phyloP scores from a whole-genome alignment of 352 stramenopile genomes.

The Phytophthora pini region DNA sequence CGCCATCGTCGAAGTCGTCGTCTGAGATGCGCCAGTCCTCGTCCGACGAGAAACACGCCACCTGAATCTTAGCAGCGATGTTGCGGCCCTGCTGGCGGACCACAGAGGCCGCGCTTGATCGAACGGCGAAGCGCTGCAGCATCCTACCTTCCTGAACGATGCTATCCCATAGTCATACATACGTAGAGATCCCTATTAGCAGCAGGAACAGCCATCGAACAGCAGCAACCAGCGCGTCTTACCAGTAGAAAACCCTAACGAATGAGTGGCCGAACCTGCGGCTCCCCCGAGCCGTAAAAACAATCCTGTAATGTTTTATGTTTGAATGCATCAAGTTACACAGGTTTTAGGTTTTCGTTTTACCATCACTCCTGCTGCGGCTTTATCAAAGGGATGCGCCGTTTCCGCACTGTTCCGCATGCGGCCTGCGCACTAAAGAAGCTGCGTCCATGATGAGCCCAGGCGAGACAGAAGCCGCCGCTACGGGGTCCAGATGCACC shows the following conservation, averaged over 20 bases:
- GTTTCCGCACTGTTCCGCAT: constrained; percentile 21
- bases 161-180: constrained; percentile 1
- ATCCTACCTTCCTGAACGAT: constrained; percentile 36
- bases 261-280: constrained; percentile 46
- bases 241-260: constrained; percentile 21
- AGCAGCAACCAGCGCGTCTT: constrained; percentile 4
- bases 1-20: constrained; percentile 72
- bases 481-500: constrained; percentile 38
- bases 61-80: constrained; percentile 40
- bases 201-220: not conserved
- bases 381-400: not conserved
- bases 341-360: not conserved
- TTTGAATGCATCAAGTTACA: not conserved
- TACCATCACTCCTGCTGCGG: constrained; percentile 17
- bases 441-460: constrained; percentile 27
- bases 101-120: constrained; percentile 38
- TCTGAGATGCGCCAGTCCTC: constrained; percentile 53
- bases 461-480: constrained; percentile 1
- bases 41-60: constrained; percentile 56
- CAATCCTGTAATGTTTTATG: too few relatives aligned
- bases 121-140: constrained; percentile 70
- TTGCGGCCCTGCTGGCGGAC: constrained; percentile 36
- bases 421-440: constrained; percentile 10
- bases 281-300: constrained; percentile 8
- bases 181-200: constrained; percentile 1